Base-by-base conservation (phyloP, 495 filamentous ascomycete species). In the Daldinia childiae region DNA sequence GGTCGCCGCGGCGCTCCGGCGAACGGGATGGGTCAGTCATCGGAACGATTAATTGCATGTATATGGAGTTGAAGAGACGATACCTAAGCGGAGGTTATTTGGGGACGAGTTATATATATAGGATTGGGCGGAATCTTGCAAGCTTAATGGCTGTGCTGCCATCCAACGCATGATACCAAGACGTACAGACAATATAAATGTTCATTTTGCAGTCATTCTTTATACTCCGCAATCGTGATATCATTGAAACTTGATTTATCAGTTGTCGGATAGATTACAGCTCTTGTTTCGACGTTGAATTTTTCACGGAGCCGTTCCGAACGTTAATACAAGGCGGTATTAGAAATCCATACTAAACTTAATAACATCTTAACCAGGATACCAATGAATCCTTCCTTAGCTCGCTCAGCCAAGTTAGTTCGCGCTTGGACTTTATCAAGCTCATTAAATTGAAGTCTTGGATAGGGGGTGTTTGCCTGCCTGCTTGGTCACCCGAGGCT, bases 71-170 rank as follows among this genome's bases (percentile, higher is more conserved):
- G 55, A 63, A 66, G 62, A 69, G 39, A 73, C 38, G 64, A 61
- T 12, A 64, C 55, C 39, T 61, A 50, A 58, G 54, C 51, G 19
- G 56, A 62, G 58, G 57, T 27, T 27, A 17, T 58, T 71, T 68
- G 57, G 43, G 64, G 58, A 62, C 63, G 71, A 73, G 65, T 61
- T 58, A 73, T 36, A 73, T 73, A 73, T 73, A 73, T 62, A 63
- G 34, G 66, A 63, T 63, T 62, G 62, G 57, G 51, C 55, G 64
- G 58, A 43, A 69, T 69, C 45, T 73, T 73, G 66, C 57, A 62
- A 48, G 38, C 51, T 63, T 55, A 30, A 51, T 55, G 66, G 58
- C 66, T 63, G 63, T 56, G 45, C 67, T 60, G 36, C 66, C 62
- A 66, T 62, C 64, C 45, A 58, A 63, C 45, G 62, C 62, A 69